Evolutionary conservation across 148 eudicot genomes (phyloP), one percentile per base, ranked within the genome.

Genomic region (Talinum fruticosum): DNA sequence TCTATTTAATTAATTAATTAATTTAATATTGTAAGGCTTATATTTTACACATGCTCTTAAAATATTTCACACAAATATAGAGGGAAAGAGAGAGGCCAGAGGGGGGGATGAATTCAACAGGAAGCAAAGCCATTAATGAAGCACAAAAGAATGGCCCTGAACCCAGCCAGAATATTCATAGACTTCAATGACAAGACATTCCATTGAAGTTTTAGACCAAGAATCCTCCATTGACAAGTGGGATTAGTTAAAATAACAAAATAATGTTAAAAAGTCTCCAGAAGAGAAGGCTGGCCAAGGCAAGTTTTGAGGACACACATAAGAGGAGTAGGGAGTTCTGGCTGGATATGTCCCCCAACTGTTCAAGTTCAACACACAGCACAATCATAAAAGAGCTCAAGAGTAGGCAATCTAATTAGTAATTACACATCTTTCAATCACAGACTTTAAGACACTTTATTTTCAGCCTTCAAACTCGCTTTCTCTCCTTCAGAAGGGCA

Each of bases 401-500:
- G 29, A 51, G 57, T 51, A 16, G 57, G 57, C 23, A 51, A 51
- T 51, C 16, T 47, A 10, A n/a, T n/a, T n/a, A n/a, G n/a, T n/a
- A n/a, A n/a, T n/a, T n/a, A n/a, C n/a, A n/a, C n/a, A n/a, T n/a
- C n/a, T n/a, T n/a, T n/a, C n/a, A n/a, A n/a, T n/a, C n/a, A n/a
- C n/a, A n/a, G n/a, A n/a, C n/a, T n/a, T n/a, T n/a, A n/a, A n/a
- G 16, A 37, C 41, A 37, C 4, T 37, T 37, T 7, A 41, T 41
- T 41, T 41, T 41, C 47, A 41, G 47, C 47, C 47, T 41, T 41
- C 13, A 41, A 41, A 8, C 0, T 41, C 14, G 47, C 47, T n/a
- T n/a, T n/a, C 47, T 6, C 8, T 41, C 47, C 26, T n/a, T 54
- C 79, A 76, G 93, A 49, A 12, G 89, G 6, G 78, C 92, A 87